Percentiles rank a stretch among this genome's conserved stretches.
Conservation (phyloP, 192 early-diverging fungal species). For the Linnemannia hyalina region DNA sequence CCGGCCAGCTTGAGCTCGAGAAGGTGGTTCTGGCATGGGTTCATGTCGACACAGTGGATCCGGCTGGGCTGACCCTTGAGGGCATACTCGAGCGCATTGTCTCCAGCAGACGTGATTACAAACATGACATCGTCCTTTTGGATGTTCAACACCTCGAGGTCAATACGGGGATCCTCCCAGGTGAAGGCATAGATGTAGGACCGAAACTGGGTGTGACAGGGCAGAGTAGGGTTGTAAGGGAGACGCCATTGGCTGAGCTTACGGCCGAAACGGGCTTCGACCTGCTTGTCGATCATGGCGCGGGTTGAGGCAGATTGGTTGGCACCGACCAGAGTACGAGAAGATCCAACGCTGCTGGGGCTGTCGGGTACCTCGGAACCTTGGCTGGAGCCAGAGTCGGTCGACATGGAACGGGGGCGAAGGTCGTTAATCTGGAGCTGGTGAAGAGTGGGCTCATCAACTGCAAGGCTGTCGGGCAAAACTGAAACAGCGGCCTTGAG, state of each 20-base stretch:
- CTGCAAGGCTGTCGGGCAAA: not conserved
- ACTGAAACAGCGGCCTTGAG: constrained; percentile 11
- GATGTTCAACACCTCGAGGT: constrained; percentile 78
- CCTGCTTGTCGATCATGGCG: constrained; percentile 11
- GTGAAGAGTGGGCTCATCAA: constrained; percentile 23
- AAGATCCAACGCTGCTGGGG: constrained; percentile 39
- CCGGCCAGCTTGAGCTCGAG: constrained; percentile 88
- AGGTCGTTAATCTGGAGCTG: constrained; percentile 26
- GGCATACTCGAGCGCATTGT: constrained; percentile 86
- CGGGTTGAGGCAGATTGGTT: not conserved
- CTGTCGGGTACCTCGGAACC: constrained; percentile 25
- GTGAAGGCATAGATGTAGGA: constrained; percentile 92
- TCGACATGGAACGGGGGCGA: constrained; percentile 52
- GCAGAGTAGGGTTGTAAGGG: constrained; percentile 65
- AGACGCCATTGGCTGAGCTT: constrained; percentile 62
- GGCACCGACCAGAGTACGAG: constrained; percentile 36
- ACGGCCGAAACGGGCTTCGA: constrained; percentile 32
- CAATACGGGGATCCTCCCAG: constrained; percentile 87
- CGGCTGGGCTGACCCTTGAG: constrained; percentile 72
- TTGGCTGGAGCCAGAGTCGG: constrained; percentile 39
- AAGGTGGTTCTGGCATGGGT: constrained; percentile 93
- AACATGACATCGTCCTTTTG: constrained; percentile 77
- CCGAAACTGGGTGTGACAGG: constrained; percentile 77
- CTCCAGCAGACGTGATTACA: constrained; percentile 87
- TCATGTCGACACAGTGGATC: constrained; percentile 89